Evolutionary conservation across 2,329 filamentous ascomycete species (phyloP), one percentile per base, ranked within the genome.

Genomic region (Calcarisporium arbuscula): DNA sequence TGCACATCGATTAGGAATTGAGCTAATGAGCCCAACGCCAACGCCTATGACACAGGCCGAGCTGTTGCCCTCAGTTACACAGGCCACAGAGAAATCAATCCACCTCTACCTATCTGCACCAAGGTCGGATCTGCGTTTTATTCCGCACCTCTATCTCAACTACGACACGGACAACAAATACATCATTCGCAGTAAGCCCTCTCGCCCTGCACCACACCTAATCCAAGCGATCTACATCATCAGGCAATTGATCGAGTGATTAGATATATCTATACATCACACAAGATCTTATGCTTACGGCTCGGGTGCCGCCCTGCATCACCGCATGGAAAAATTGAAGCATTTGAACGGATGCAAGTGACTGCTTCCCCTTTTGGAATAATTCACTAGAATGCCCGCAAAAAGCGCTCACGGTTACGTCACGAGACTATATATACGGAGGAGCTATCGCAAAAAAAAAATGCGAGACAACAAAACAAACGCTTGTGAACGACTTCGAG

Each of bases 401-500:
- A 35, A 25, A 30, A 39, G 36, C 22, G 30, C 36, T 15, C 28
- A 39, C 28, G 36, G 15, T 17, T 39, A 39, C 25, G 23, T 32
- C 5, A 32, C 35, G 14, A 29, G n/a, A 15, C 28, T 34, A 17
- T n/a, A n/a, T n/a, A n/a, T 39, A 31, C 25, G 28, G 36, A 9
- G 36, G 36, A 15, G 19, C 32, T 8, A 35, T 35, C 18, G 18
- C 12, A 10, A n/a, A n/a, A n/a, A n/a, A n/a, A n/a, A n/a, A n/a
- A n/a, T 39, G 21, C 27, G 16, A 23, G 26, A 22, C 18, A 30
- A 18, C 32, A 16, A 39, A 39, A 20, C 21, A 39, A 31, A n/a
- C 21, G 15, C 14, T 18, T n/a, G 36, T 39, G 18, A n/a, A 27
- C 32, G 11, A 34, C 32, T 3, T 39, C 28, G 7, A 39, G 22